Evolutionary conservation across 2,329 filamentous ascomycete species (phyloP), one percentile per base, ranked within the genome.

Genomic region (Colletotrichum salicis): DNA sequence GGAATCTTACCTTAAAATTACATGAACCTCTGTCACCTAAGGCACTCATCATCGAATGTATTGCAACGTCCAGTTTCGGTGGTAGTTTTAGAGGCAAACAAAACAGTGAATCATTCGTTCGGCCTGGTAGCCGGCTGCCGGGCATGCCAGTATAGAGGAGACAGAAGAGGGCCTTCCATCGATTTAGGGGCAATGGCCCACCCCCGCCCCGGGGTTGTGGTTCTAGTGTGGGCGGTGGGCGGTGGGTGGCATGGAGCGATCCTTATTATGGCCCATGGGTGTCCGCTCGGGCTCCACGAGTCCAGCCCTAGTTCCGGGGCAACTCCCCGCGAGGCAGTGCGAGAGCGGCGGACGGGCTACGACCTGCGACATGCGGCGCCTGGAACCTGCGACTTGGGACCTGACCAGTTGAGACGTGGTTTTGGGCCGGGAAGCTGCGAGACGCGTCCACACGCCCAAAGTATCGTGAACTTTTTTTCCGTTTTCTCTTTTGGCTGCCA

Each of bases 271-370:
- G 37, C 37, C 37, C 37, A 41, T 41, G 37, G 13, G 0, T 19
- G 57, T 56, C 64, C 54, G 69, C 51, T 64, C 48, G 45, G 24
- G 64, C 67, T 69, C 65, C 41, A 5, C 19, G 41, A 48, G 41
- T 48, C 41, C 35, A 69, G 35, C 54, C 55, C 55, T 41, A 71
- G 59, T 35, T 59, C 64, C 55, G 69, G 65, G 59, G 35, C 33
- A 69, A 54, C 59, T 71, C 64, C 69, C 65, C 65, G 65, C 59
- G 69, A 71, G 65, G 69, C 64, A 69, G 69, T 71, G 65, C 45
- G 65, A 41, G 24, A 56, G 58, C 41, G 60, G 60, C 41, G 61
- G 35, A 57, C 41, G 57, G 56, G 41, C 41, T 48, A n/a, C 41
- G 41, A 48, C 19, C 41, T 48, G 41, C 41, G 41, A 48, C 41